Base-by-base conservation (phyloP, 106 monocot species). In the Triglochin maritima region DNA sequence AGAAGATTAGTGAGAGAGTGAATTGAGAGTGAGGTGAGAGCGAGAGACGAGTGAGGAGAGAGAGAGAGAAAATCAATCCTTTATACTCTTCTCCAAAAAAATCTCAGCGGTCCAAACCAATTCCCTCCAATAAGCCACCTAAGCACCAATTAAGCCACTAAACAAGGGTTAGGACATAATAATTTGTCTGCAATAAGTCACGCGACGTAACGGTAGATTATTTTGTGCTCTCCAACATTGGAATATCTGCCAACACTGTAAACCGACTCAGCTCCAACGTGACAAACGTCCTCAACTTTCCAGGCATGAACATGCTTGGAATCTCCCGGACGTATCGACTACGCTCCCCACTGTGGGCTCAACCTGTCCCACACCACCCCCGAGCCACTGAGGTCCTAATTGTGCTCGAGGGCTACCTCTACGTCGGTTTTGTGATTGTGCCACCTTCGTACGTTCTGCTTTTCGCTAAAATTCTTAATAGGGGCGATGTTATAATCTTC, bases 361-460 rank as follows among this genome's bases (percentile, higher is more conserved):
- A 55, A 41, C 55, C 53, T 54, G 7, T 54, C 54, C 41, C 67
- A 68, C 67, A 44, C 42, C 67, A 68, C 67, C 67, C 67, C 6
- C 53, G 67, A 13, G 67, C 41, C 10, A 44, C 67, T 0, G 67
- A 68, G 67, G 49, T 68, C 67, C 8, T 55, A 9, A 55, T 44
- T 4, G 53, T 68, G 29, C 29, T 68, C 11, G 0, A 68, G 4
- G 67, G 67, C 11, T 13, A 7, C 5, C 51, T 68, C 67, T 68
- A 53, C 44, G 67, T 54, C 17, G 67, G 67, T 3, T 68, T 68
- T 43, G 44, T 68, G 4, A 53, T 54, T 4, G 9, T 44, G n/a
- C n/a, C n/a, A 3, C 54, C 67, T 17, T 29, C 51, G 9, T 16
- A 43, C 12, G 15, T 7, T 44, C 47, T 47, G 11, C 2, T 65